These are phyloP conservation scores for Candida railenensis DNA, from an alignment of 805 yeast genomes.

Conservation along the genomic window DNA sequence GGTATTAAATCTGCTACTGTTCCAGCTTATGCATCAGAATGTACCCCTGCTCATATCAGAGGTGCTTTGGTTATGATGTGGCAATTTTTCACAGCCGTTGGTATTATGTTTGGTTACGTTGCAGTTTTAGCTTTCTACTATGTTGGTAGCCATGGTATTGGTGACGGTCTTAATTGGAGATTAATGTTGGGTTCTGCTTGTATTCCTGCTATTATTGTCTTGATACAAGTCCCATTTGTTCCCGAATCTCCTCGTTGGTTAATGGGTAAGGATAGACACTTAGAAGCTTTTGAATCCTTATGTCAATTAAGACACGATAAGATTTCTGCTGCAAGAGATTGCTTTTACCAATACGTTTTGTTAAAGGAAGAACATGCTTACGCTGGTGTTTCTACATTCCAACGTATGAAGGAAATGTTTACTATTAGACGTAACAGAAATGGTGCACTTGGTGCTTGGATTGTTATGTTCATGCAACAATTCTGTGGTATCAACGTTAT, in stretches of 20 bases:
- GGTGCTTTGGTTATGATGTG: slow-evolving; percentile 71
- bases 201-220: slow-evolving; percentile 54
- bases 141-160: slow-evolving; percentile 46
- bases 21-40: slow-evolving; percentile 66
- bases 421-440: slow-evolving; percentile 79
- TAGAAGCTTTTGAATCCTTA: slow-evolving; percentile 52
- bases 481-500: slow-evolving; percentile 89
- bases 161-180: slow-evolving; percentile 56
- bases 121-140: slow-evolving; percentile 58
- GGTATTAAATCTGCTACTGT: slow-evolving; percentile 69
- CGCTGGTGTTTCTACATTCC: slow-evolving; percentile 41
- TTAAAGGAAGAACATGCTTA: slow-evolving; percentile 58
- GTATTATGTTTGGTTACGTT: slow-evolving; percentile 66
- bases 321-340: slow-evolving; percentile 63
- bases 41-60: slow-evolving; percentile 55
- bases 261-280: slow-evolving; percentile 49
- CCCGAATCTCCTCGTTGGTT: slow-evolving; percentile 77
- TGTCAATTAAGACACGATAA: slow-evolving; percentile 42
- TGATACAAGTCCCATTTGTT: slow-evolving; percentile 49
- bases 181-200: slow-evolving; percentile 64
- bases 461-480: slow-evolving; percentile 88
- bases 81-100: slow-evolving; percentile 77
- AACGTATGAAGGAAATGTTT: slow-evolving; percentile 56
- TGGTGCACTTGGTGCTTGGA: slow-evolving; percentile 76
- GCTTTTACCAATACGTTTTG: slow-evolving; percentile 56